Evolutionary conservation across 108 stramenopile species (phyloP), one percentile per base, ranked within the genome.

Genomic region (Stephanodiscus minutulus): DNA sequence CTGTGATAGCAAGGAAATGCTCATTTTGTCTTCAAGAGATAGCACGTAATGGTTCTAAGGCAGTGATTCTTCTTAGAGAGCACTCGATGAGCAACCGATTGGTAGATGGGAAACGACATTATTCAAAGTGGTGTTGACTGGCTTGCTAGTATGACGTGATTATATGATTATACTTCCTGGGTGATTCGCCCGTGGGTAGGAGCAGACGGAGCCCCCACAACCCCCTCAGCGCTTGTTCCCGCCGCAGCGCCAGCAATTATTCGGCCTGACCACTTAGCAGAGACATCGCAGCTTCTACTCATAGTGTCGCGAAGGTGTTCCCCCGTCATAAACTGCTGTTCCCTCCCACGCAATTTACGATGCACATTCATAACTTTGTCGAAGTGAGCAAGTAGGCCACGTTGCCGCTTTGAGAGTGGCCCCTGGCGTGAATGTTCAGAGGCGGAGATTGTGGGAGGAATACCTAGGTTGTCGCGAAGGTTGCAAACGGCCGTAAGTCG

Each of bases 401-500:
- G 41, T 25, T 78, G 77, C 29, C 77, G 65, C 10, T 56, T 49
- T 3, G 66, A 67, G 27, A 44, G 33, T 1, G 33, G 33, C 8
- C 61, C 41, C 11, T 41, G 20, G 21, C 37, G 50, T 27, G 72
- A 44, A 17, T 22, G n/a, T 5, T 52, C 20, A 49, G 64, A 60
- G 25, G 49, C 31, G n/a, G 52, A 33, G 8, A 54, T 48, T 29
- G 41, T 60, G 6, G 77, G 61, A 27, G 70, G 82, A n/a, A 92
- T 68, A 5, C 93, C 93, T 56, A 96, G 75, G 70, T 92, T 93
- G 56, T 92, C 91, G 10, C 94, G 82, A 50, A 96, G 80, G 48
- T 93, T 93, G 80, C 94, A 96, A 5, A 96, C 91, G 2, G 94
- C 86, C 12, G 94, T 86, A 7, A 96, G 84, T 20, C 94, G 69